Evolutionary conservation across 2,329 filamentous ascomycete species (phyloP).

Genomic region (Clonostachys sp.): DNA sequence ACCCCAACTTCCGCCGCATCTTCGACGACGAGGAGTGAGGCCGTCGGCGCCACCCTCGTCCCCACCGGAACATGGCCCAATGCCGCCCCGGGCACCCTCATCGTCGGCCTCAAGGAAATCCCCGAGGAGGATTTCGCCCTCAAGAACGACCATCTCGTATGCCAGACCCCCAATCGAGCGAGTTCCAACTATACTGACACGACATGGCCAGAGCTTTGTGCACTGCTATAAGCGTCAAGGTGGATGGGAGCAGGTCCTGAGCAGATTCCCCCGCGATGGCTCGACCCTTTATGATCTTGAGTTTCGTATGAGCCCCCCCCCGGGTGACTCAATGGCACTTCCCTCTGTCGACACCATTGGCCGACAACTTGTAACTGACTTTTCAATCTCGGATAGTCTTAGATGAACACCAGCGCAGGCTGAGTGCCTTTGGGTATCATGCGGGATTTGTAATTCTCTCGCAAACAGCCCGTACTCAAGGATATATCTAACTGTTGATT

Average conservation of each 20-base stretch:
- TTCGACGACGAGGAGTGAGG: conserved; percentile 57
- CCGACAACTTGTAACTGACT: not conserved
- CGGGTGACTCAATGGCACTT: too few species aligned
- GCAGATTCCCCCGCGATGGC: conserved; percentile 23
- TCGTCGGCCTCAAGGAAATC: conserved; percentile 75
- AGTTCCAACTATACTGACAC: not conserved
- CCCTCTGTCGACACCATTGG: too few species aligned
- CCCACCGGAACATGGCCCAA: conserved; percentile 63
- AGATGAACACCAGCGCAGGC: too few species aligned
- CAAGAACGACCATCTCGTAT: conserved; percentile 1
- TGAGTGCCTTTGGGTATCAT: conserved; percentile 21
- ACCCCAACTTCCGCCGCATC: conserved; percentile 57
- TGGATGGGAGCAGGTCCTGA: conserved; percentile 57
- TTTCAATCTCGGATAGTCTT: conserved; percentile 28
- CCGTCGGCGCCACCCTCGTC: conserved; percentile 61
- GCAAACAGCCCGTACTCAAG: too few species aligned
- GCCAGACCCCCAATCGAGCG: not conserved
- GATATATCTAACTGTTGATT: too few species aligned
- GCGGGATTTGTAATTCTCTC: conserved; percentile 54
- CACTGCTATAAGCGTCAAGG: conserved; percentile 75
- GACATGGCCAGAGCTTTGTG: conserved; percentile 54
- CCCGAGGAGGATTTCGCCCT: conserved; percentile 60
- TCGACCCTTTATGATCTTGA: conserved; percentile 82
- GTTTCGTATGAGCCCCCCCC: conserved; percentile 37
- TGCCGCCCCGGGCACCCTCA: conserved; percentile 63